Evolutionary conservation across 1,284 basidiomycete genomes (phyloP).

Genomic region (Ceratobasidium sp.): DNA sequence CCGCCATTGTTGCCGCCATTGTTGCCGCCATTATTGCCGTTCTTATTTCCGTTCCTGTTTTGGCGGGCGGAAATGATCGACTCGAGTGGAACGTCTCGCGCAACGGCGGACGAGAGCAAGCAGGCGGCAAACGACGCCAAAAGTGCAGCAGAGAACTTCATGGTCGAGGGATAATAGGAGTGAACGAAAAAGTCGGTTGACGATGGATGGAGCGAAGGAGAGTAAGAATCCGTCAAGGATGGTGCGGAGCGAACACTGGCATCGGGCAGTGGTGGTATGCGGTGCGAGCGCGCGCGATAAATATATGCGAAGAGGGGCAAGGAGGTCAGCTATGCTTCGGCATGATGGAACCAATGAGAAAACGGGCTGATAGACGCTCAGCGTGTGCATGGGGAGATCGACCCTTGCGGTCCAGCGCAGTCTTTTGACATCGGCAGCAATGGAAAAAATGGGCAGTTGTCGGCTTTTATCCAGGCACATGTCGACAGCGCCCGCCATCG

Average conservation of each 20-base stretch:
- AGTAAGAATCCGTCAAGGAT: constrained; percentile 40
- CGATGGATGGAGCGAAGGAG: constrained; percentile 30
- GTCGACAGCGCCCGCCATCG: neutral
- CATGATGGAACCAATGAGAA: constrained; percentile 7
- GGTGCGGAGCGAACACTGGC: constrained; percentile 24
- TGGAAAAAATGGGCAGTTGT: neutral
- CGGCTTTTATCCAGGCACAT: constrained; percentile 8
- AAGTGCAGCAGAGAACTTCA: constrained; percentile 34
- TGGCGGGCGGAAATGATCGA: constrained; percentile 19
- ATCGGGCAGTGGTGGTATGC: constrained; percentile 23
- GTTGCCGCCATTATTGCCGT: no score
- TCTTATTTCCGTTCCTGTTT: constrained; percentile 14
- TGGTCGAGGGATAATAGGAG: constrained; percentile 10
- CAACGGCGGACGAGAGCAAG: constrained; percentile 16
- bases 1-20: neutral
- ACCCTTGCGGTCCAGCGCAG: constrained; percentile 29
- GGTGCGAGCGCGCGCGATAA: constrained; percentile 13
- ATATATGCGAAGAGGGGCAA: constrained; percentile 1
- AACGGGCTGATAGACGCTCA: constrained; percentile 31
- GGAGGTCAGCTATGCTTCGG: constrained; percentile 7
- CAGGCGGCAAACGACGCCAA: constrained; percentile 9
- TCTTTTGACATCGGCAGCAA: neutral
- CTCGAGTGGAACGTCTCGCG: constrained; percentile 17
- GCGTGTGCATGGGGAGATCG: neutral
- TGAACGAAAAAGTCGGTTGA: constrained; percentile 34